Evolutionary conservation across 768 basidiomycete genomes (phyloP), one percentile per base, ranked within the genome.

Genomic region (Artomyces pyxidatus): DNA sequence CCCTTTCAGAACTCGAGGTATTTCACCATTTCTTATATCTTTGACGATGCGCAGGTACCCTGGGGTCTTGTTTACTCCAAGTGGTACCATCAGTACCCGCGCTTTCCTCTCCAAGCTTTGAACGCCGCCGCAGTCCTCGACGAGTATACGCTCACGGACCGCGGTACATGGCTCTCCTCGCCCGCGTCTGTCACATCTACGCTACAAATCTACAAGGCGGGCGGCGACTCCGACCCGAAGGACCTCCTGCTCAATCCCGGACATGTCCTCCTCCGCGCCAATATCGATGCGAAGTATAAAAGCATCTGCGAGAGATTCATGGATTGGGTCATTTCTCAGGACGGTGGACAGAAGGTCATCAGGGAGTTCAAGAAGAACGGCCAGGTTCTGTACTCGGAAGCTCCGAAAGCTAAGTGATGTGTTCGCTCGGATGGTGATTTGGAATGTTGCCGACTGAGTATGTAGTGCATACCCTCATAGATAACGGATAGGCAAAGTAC

Each of bases 21-120:
- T n/a, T n/a, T n/a, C n/a, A n/a, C n/a, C 25, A 10, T 19, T 17
- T 22, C 26, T 4, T 19, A 14, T 22, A 19, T 21, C 23, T 6
- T 25, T 38, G n/a, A 37, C 37, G 30, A 26, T 38, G 12, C 35
- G 23, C 37, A 79, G 75, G 70, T 78, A 5, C 78, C 79, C 3
- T 80, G 77, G 78, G 77, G 68, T 6, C 61, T 66, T 37, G 59
- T 67, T 9, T 75, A 76, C 54, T 76, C 76, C 3, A 72, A 66
- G 22, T 81, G 77, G 77, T 81, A 80, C 55, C 78, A 80, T 55
- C 73, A 78, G 56, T 79, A 77, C 59, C 69, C 75, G 2, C 68
- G 66, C 0, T 80, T 75, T 61, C 78, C 77, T 0, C 57, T 71
- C 1, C 66, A 77, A 59, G 74, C 76, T 0, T 62, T 80, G 11